Evolutionary conservation across 192 early-diverging fungal species (phyloP).

Genomic region (Helicostylum pulchrum): DNA sequence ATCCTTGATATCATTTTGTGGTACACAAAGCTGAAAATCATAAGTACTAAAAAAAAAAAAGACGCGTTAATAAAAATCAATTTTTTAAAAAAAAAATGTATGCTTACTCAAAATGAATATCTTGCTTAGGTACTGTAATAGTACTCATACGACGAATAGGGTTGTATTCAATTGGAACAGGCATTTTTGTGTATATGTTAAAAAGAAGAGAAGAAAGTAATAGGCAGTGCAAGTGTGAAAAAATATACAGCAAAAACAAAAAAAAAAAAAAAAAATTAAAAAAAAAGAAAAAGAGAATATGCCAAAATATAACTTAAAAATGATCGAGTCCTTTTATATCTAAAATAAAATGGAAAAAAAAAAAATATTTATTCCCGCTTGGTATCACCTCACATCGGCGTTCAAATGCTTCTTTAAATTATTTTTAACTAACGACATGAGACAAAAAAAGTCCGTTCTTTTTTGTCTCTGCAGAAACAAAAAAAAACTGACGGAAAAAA

Average conservation of each 20-base stretch:
- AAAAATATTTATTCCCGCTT: background rate
- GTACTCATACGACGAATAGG: constrained; percentile 33
- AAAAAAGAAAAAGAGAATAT: constrained; percentile 2
- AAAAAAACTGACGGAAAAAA: too few relatives aligned
- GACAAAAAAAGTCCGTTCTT: background rate
- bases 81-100: background rate
- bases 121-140: constrained; percentile 30
- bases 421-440: constrained; percentile 15
- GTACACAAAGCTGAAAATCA: constrained; percentile 29
- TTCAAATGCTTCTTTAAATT: background rate
- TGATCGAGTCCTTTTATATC: constrained; percentile 4
- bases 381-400: constrained; percentile 7
- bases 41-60: constrained; percentile 21
- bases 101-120: constrained; percentile 39
- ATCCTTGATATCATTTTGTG: constrained; percentile 21
- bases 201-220: background rate
- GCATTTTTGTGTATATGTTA: constrained; percentile 19
- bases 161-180: constrained; percentile 32
- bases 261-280: background rate
- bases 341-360: background rate
- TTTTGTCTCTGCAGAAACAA: too few relatives aligned
- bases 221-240: background rate
- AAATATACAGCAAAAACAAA: background rate
- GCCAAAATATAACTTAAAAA: background rate
- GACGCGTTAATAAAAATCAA: background rate